Conservation (phyloP, 768 basidiomycete species). For the Russula abietina region DNA sequence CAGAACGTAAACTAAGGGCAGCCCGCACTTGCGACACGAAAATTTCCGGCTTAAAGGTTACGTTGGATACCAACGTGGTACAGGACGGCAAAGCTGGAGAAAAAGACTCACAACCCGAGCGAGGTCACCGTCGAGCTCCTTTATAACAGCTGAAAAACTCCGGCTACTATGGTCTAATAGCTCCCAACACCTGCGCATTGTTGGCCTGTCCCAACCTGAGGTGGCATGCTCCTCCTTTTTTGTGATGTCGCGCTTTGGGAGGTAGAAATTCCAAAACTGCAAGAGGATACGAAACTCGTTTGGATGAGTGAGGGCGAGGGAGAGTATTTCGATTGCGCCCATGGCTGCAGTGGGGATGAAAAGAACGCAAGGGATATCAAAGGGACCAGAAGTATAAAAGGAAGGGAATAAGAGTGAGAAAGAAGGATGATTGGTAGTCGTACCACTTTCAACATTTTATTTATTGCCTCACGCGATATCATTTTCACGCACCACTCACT, state of each 20-base stretch:
- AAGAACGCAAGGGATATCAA: neutral
- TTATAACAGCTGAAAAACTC: constrained; percentile 89
- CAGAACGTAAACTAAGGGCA: neutral
- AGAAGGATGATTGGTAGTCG: neutral
- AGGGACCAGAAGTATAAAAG: neutral
- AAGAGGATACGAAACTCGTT: constrained; percentile 77
- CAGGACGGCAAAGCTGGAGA: neutral
- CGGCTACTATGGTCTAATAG: constrained; percentile 85
- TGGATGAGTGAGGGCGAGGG: constrained; percentile 70
- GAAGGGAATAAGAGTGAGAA: neutral
- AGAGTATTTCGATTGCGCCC: constrained; percentile 55
- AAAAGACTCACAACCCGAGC: constrained; percentile 72
- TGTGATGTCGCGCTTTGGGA: constrained; percentile 77
- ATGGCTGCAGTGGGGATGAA: constrained; percentile 32
- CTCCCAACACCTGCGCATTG: constrained; percentile 88
- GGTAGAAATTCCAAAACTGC: constrained; percentile 79
- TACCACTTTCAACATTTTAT: constrained; percentile 17
- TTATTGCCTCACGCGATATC: neutral
- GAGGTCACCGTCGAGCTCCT: constrained; percentile 92
- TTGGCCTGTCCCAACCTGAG: constrained; percentile 79
- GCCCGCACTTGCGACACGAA: neutral
- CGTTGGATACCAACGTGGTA: neutral
- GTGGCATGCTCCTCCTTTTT: constrained; percentile 63
- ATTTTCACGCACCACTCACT: neutral
- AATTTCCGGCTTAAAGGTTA: neutral